These are phyloP conservation scores for Capniomyces stellatus DNA, from an alignment of 371 early-diverging fungal species.

Conservation along the genomic window DNA sequence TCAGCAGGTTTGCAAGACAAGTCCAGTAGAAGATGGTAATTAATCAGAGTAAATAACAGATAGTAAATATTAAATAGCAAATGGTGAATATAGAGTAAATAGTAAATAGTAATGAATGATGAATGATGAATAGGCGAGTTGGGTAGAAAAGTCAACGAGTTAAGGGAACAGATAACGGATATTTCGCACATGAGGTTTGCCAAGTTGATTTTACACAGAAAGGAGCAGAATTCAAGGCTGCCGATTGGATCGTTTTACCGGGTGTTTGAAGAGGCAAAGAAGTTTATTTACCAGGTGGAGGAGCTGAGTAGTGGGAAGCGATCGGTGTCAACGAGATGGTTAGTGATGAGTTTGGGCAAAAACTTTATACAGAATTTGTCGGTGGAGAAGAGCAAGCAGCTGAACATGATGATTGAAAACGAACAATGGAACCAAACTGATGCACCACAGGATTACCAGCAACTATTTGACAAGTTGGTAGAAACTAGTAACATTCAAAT, in stretches of 20 bases:
- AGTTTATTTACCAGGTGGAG: slow-evolving; percentile 40
- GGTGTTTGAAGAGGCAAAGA: slow-evolving; percentile 49
- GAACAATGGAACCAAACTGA: slow-evolving; percentile 88
- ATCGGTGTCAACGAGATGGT: slow-evolving; percentile 71
- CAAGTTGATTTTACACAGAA: slow-evolving; percentile 62
- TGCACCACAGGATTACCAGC: slow-evolving; percentile 80
- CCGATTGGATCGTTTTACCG: slow-evolving; percentile 72
- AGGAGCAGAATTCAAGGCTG: slow-evolving; percentile 74
- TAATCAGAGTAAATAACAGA: no score
- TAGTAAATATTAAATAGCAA: no score
- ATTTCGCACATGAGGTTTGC: slow-evolving; percentile 71
- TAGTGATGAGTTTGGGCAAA: slow-evolving; percentile 61
- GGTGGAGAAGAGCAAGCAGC: slow-evolving; percentile 69
- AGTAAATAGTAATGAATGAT: no score
- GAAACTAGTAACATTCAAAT: no score
- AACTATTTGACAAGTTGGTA: slow-evolving; percentile 55
- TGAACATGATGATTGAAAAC: slow-evolving; percentile 71
- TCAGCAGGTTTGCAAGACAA: no score
- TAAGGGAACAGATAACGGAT: slow-evolving; percentile 24
- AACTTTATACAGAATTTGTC: slow-evolving; percentile 77
- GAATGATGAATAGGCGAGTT: neutral
- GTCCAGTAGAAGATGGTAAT: no score
- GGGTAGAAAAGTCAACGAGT: neutral
- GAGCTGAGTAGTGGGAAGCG: slow-evolving; percentile 53
- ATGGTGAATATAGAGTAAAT: no score